A percentile compares a stretch with the other conserved stretches of the same genome.
These are phyloP conservation scores for Daldinia decipiens DNA, from an alignment of 495 filamentous ascomycete genomes.

Conservation along the genomic window DNA sequence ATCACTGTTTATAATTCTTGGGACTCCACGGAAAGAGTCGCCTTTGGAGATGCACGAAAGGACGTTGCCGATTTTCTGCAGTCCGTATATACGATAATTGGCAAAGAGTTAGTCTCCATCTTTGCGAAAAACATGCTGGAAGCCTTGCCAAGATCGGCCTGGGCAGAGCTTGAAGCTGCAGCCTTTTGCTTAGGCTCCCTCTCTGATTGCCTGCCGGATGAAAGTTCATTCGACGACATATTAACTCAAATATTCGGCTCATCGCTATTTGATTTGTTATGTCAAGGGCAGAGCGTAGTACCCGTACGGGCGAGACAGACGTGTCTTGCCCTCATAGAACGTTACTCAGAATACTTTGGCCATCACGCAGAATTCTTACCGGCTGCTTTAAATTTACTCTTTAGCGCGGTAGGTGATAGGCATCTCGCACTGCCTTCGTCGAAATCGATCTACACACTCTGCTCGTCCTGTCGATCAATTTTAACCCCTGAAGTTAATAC, in stretches of 20 bases:
- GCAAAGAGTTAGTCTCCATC: constrained; percentile 71
- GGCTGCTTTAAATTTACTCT: constrained; percentile 81
- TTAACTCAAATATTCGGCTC: constrained; percentile 75
- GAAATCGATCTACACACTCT: constrained; percentile 80
- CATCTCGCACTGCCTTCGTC: constrained; percentile 77
- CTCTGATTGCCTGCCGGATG: constrained; percentile 77
- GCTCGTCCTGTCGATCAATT: constrained; percentile 78
- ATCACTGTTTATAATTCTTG: constrained; percentile 64
- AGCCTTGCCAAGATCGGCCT: constrained; percentile 68
- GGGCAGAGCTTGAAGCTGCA: constrained; percentile 82
- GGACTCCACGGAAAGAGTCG: constrained; percentile 75
- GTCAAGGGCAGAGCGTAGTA: constrained; percentile 62
- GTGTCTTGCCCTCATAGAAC: constrained; percentile 77
- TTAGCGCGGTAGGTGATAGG: constrained; percentile 74
- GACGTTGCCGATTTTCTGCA: constrained; percentile 86
- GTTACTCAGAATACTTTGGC: constrained; percentile 85
- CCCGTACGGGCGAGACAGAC: constrained; percentile 80
- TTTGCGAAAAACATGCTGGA: constrained; percentile 72
- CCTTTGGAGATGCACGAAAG: constrained; percentile 80
- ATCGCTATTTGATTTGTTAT: constrained; percentile 69
- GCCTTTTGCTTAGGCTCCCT: constrained; percentile 81
- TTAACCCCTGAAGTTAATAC: constrained; percentile 75
- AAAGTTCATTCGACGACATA: constrained; percentile 70
- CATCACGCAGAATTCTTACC: constrained; percentile 76
- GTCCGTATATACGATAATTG: constrained; percentile 76